Percentiles rank a stretch among this genome's conserved stretches.
Evolutionary conservation across 2,329 filamentous ascomycete genomes (phyloP).

Genomic region (Colletotrichum phormii): DNA sequence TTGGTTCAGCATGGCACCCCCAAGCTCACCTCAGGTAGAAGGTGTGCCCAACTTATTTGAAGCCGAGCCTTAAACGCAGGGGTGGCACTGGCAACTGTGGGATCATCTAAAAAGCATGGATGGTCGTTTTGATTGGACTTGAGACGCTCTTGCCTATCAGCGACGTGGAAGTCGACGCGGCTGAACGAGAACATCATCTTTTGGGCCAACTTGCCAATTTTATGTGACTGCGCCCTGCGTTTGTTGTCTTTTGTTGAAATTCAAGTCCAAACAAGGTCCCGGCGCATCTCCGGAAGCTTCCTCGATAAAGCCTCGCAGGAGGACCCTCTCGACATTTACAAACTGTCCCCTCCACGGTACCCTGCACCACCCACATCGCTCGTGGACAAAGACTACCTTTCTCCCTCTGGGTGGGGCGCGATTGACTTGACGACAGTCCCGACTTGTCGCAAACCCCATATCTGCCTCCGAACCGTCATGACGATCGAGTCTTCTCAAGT

Average conservation of each 20-base stretch:
- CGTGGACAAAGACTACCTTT: conserved; percentile 9
- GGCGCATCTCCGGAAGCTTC: neutral
- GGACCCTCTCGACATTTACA: neutral
- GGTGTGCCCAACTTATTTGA: conserved; percentile 17
- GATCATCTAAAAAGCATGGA: conserved; percentile 32
- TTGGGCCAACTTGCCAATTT: conserved; percentile 18
- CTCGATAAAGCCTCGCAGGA: neutral
- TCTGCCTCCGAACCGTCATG: conserved; percentile 35
- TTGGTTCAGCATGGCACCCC: conserved; percentile 11
- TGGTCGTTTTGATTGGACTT: conserved; percentile 29
- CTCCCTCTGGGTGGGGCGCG: neutral
- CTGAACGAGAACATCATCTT: conserved; percentile 27
- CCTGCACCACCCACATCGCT: conserved; percentile 18
- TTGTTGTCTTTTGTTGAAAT: neutral
- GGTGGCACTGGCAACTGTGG: conserved; percentile 4
- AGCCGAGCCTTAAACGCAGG: conserved; percentile 27
- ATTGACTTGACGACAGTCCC: conserved; percentile 10
- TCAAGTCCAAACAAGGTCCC: neutral
- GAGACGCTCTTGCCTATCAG: conserved; percentile 30
- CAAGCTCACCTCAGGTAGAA: neutral
- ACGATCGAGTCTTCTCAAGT: conserved; percentile 36
- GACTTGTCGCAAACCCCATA: conserved; percentile 32
- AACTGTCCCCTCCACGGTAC: neutral
- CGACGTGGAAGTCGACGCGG: conserved; percentile 35
- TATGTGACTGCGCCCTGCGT: neutral